A percentile compares a stretch with the other conserved stretches of the same genome.
Conservation (phyloP, 2,329 filamentous ascomycete species). For the Verticillium nonalfalfae region DNA sequence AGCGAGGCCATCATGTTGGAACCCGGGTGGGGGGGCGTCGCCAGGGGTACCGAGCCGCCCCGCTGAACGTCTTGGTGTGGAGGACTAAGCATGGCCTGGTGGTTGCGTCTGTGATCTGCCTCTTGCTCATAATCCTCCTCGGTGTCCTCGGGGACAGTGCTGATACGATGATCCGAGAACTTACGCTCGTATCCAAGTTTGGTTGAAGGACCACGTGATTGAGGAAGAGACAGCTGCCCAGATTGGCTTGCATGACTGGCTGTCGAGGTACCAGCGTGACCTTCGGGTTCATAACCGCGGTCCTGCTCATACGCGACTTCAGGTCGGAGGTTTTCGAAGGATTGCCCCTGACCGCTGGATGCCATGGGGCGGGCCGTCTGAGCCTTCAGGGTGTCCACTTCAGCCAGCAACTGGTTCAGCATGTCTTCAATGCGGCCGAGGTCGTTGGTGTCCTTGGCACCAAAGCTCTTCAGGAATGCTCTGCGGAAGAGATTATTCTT, state of each 20-base stretch:
- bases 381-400: slow-evolving; percentile 78
- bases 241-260: slow-evolving; percentile 69
- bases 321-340: slow-evolving; percentile 62
- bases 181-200: slow-evolving; percentile 44
- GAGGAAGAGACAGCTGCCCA: slow-evolving; percentile 62
- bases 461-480: slow-evolving; percentile 85
- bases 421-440: slow-evolving; percentile 84
- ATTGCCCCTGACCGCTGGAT: slow-evolving; percentile 48
- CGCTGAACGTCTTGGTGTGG: slow-evolving; percentile 37
- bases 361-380: slow-evolving; percentile 37
- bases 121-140: slow-evolving; percentile 63
- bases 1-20: slow-evolving; percentile 33
- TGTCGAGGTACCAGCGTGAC: slow-evolving; percentile 64
- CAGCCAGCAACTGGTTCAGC: slow-evolving; percentile 84
- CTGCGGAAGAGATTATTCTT: slow-evolving; percentile 95
- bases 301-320: slow-evolving; percentile 61
- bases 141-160: slow-evolving; percentile 79
- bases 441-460: slow-evolving; percentile 81
- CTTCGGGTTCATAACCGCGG: slow-evolving; percentile 77
- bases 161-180: slow-evolving; percentile 74
- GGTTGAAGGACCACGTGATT: slow-evolving; percentile 37
- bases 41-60: slow-evolving; percentile 47
- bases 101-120: slow-evolving; percentile 30
- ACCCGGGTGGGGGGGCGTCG: slow-evolving; percentile 50
- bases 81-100: slow-evolving; percentile 46